phyloP scores from a whole-genome alignment of 805 yeast species.

The Debaryomyces prosopidis region DNA sequence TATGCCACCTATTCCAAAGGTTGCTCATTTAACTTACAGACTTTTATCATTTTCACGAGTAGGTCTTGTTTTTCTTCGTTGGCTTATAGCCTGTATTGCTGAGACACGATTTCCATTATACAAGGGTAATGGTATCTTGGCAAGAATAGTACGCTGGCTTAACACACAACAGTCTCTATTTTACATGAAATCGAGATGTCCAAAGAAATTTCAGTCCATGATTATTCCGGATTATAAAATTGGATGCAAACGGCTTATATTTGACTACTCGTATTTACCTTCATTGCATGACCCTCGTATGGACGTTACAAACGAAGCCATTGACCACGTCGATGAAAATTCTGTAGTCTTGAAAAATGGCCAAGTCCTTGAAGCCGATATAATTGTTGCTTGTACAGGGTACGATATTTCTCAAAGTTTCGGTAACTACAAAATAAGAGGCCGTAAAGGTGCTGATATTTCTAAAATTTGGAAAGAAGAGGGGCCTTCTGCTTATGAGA shows the following conservation, averaged over 20 bases:
- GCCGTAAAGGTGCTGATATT: conserved; percentile 24
- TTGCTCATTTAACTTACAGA: conserved; percentile 20
- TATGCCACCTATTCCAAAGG: conserved; percentile 36
- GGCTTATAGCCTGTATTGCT: conserved; percentile 27
- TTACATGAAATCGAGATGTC: conserved; percentile 31
- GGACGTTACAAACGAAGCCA: conserved; percentile 20
- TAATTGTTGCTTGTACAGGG: conserved; percentile 45
- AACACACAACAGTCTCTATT: conserved; percentile 16
- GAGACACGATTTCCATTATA: conserved; percentile 38
- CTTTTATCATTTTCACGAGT: conserved; percentile 23
- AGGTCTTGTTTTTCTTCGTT: conserved; percentile 30
- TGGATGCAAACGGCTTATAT: conserved; percentile 44
- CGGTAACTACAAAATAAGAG: conserved; percentile 19
- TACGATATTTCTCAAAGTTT: conserved; percentile 26
- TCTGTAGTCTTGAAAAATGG: conserved; percentile 31
- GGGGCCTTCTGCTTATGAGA: conserved; percentile 37
- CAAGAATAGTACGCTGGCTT: conserved; percentile 27
- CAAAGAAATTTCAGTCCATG: conserved; percentile 31
- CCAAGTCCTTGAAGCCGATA: conserved; percentile 30
- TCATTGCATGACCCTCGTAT: conserved; percentile 31
- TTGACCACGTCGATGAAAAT: conserved; percentile 28
- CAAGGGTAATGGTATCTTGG: conserved; percentile 25
- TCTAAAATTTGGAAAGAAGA: conserved; percentile 27
- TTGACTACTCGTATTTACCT: conserved; percentile 37
- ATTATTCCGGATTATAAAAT: conserved; percentile 39